Percentiles rank a stretch among this genome's conserved stretches.
These are phyloP conservation scores for Delphinella strobiligena DNA, from an alignment of 2,329 filamentous ascomycete species.

Conservation along the genomic window DNA sequence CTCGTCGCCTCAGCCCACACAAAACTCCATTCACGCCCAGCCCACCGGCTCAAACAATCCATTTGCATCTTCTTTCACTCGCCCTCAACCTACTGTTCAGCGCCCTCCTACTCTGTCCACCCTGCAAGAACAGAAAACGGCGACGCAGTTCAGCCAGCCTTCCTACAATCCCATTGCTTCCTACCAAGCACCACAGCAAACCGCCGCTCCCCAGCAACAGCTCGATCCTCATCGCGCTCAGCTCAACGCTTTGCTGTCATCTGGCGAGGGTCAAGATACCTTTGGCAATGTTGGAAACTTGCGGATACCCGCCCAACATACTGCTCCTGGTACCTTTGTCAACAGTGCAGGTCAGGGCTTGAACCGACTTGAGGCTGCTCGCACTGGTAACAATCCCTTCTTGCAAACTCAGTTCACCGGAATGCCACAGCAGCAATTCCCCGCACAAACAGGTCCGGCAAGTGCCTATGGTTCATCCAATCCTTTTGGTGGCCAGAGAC, in stretches of 20 bases:
- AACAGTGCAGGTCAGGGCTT: conserved; percentile 79
- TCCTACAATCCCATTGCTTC: conserved; percentile 28
- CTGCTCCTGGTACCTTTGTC: conserved; percentile 88
- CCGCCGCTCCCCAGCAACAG: conserved; percentile 26
- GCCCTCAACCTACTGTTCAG: conserved; percentile 42
- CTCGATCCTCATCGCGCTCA: conserved; percentile 52
- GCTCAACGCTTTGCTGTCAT: conserved; percentile 75
- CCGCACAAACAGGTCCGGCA: conserved; percentile 35
- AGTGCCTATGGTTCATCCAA: conserved; percentile 38
- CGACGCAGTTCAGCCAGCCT: conserved; percentile 48
- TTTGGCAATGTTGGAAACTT: conserved; percentile 96
- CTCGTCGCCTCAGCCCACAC: conserved; percentile 37
- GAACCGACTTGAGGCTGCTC: conserved; percentile 52
- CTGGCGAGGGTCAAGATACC: conserved; percentile 88
- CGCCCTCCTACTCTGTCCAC: conserved; percentile 60
- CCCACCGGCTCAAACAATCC: conserved; percentile 97
- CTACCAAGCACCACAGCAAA: conserved; percentile 35
- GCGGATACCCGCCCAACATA: conserved; percentile 92
- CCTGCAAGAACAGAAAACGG: conserved; percentile 73
- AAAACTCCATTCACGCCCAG: conserved; percentile 60
- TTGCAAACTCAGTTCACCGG: conserved; percentile 73
- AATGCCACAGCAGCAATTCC: conserved; percentile 28
- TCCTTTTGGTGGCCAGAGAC: conserved; percentile 39
- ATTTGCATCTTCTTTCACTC: conserved; percentile 63
- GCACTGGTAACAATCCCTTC: conserved; percentile 82